Evolutionary conservation across 768 basidiomycete species (phyloP).

Genomic region (Austroboletus eburneus): DNA sequence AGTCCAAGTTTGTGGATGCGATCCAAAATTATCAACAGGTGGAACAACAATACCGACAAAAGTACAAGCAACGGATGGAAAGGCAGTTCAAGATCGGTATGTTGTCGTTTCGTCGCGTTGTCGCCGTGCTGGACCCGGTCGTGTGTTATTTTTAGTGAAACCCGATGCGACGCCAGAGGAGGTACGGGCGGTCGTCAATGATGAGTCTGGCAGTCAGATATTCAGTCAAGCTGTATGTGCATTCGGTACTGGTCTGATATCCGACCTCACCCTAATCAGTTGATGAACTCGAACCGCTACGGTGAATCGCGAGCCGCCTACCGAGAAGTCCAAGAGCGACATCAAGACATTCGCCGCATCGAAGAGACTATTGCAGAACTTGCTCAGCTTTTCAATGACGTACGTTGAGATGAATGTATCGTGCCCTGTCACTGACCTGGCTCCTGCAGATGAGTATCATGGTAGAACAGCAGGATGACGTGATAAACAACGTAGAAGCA

Average conservation of each 20-base stretch:
- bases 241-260: neutral
- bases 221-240: slow-evolving; percentile 78
- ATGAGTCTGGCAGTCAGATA: slow-evolving; percentile 77
- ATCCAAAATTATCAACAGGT: slow-evolving; percentile 83
- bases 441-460: slow-evolving; percentile 79
- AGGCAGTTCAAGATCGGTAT: slow-evolving; percentile 83
- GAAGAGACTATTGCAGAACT: slow-evolving; percentile 90
- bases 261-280: slow-evolving; percentile 38
- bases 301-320: slow-evolving; percentile 88
- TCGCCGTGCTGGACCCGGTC: neutral
- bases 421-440: slow-evolving; percentile 3
- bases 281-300: slow-evolving; percentile 88
- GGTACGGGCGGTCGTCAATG: slow-evolving; percentile 79
- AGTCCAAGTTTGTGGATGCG: slow-evolving; percentile 78
- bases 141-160: slow-evolving; percentile 70
- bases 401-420: slow-evolving; percentile 32
- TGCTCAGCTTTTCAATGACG: slow-evolving; percentile 94
- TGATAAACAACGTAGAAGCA: slow-evolving; percentile 76
- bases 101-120: slow-evolving; percentile 12
- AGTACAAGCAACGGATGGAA: slow-evolving; percentile 78
- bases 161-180: slow-evolving; percentile 91
- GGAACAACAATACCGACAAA: slow-evolving; percentile 73
- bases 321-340: slow-evolving; percentile 94
- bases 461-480: slow-evolving; percentile 92
- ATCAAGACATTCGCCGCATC: slow-evolving; percentile 94